Percentiles rank a stretch among this genome's conserved stretches.
Evolutionary conservation across 2,329 filamentous ascomycete species (phyloP).

Genomic region (Aspergillus ruber): DNA sequence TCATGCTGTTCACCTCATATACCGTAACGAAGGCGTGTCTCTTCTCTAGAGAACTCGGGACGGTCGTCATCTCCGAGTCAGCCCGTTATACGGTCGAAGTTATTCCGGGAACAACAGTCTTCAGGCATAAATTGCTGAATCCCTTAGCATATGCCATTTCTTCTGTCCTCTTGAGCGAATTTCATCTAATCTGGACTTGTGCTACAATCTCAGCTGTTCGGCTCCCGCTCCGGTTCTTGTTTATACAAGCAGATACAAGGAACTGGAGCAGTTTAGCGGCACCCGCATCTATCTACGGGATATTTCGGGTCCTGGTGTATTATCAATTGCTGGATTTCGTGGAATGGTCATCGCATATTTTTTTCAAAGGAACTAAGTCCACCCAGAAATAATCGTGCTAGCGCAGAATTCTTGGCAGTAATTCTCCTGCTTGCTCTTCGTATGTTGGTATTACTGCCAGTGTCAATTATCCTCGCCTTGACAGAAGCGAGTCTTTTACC

Average conservation of each 20-base stretch:
- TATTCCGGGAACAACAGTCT: neutral
- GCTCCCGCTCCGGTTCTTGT: neutral
- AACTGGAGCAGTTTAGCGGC: neutral
- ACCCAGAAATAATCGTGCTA: neutral
- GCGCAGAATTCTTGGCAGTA: neutral
- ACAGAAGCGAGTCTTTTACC: neutral
- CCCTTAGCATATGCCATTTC: neutral
- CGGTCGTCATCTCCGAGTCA: neutral
- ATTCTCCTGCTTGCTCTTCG: neutral
- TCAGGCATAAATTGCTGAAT: neutral
- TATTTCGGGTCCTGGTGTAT: neutral
- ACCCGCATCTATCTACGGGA: neutral
- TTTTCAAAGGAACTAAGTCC: neutral
- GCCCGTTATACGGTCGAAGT: neutral
- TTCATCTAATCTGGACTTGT: neutral
- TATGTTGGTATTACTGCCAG: neutral
- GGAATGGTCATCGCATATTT: neutral
- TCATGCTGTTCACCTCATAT: neutral
- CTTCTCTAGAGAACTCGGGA: neutral
- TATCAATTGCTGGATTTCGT: neutral
- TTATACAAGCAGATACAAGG: neutral
- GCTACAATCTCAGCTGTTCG: neutral
- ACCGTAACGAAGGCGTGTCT: neutral
- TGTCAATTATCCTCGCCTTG: neutral
- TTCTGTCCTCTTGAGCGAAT: neutral